phyloP scores from a whole-genome alignment of 2,329 filamentous ascomycete species.

The Talaromyces verruculosus region DNA sequence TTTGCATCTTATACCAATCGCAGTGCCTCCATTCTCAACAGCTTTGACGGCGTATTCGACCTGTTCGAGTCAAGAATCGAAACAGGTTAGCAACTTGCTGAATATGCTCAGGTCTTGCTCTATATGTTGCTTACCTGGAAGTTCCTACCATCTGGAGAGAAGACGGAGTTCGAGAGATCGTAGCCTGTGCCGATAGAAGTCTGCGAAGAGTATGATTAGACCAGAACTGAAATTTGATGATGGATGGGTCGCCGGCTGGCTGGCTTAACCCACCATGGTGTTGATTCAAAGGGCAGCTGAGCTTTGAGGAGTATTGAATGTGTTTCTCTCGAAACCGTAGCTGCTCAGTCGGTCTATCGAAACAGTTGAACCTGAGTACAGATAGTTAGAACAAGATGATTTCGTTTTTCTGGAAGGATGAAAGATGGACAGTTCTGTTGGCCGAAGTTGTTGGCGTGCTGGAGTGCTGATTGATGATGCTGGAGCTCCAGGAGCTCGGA shows the following conservation, averaged over 20 bases:
- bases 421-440: background rate
- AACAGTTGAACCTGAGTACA: background rate
- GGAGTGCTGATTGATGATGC: background rate
- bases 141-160: constrained; percentile 97
- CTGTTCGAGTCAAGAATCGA: constrained; percentile 36
- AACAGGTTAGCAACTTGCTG: background rate
- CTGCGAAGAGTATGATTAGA: constrained; percentile 48
- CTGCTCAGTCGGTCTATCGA: background rate
- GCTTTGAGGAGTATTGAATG: background rate
- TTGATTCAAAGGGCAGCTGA: constrained; percentile 6
- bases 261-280: constrained; percentile 13
- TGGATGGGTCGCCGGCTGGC: background rate
- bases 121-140: constrained; percentile 68
- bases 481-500: constrained; percentile 18
- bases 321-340: background rate
- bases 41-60: constrained; percentile 98
- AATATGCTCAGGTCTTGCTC: background rate
- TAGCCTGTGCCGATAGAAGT: constrained; percentile 99
- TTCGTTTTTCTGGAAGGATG: background rate
- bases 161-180: constrained; percentile 99
- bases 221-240: background rate
- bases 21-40: constrained; percentile 95
- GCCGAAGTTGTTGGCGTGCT: constrained; percentile 11
- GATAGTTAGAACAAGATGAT: background rate
- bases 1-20: constrained; percentile 94